Percentiles rank a stretch among this genome's conserved stretches.
Conservation (phyloP, 352 stramenopile genomes). For the Elongisporangium undulatum region DNA sequence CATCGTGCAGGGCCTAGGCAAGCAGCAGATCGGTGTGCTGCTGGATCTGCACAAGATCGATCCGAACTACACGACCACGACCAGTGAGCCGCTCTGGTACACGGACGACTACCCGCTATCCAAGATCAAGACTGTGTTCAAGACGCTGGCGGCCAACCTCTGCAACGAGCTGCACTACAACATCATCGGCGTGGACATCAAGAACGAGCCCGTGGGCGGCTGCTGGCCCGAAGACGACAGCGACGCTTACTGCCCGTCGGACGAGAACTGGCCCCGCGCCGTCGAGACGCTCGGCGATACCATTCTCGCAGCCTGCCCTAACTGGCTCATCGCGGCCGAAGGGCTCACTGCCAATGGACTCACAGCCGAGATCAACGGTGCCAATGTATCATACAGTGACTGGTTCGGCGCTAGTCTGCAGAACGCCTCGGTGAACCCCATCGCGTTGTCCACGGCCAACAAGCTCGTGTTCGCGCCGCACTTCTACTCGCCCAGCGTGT, state of each 20-base stretch:
- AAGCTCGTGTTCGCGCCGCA: conserved; percentile 81
- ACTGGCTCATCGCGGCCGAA: conserved; percentile 77
- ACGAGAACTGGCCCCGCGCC: conserved; percentile 67
- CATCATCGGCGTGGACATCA: conserved; percentile 80
- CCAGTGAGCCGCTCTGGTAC: conserved; percentile 76
- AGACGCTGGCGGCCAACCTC: conserved; percentile 58
- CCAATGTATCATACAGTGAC: conserved; percentile 71
- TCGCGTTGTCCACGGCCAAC: conserved; percentile 44
- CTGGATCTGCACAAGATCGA: conserved; percentile 86
- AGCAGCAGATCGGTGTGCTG: conserved; percentile 76
- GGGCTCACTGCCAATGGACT: conserved; percentile 47
- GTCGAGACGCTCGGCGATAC: conserved; percentile 57
- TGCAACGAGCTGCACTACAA: conserved; percentile 82
- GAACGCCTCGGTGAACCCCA: conserved; percentile 67
- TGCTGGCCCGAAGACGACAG: conserved; percentile 64
- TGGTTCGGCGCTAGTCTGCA: conserved; percentile 83
- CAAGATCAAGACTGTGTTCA: conserved; percentile 63
- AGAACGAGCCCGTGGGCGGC: conserved; percentile 72
- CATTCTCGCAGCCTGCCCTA: conserved; percentile 66
- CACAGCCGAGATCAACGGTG: conserved; percentile 41
- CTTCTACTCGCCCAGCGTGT: conserved; percentile 81
- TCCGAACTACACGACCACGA: conserved; percentile 60
- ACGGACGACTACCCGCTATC: conserved; percentile 44
- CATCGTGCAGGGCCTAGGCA: conserved; percentile 74
- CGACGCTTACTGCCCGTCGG: conserved; percentile 45